Evolutionary conservation across 352 stramenopile species (phyloP).

Genomic region (Thraustochytrium striatum): DNA sequence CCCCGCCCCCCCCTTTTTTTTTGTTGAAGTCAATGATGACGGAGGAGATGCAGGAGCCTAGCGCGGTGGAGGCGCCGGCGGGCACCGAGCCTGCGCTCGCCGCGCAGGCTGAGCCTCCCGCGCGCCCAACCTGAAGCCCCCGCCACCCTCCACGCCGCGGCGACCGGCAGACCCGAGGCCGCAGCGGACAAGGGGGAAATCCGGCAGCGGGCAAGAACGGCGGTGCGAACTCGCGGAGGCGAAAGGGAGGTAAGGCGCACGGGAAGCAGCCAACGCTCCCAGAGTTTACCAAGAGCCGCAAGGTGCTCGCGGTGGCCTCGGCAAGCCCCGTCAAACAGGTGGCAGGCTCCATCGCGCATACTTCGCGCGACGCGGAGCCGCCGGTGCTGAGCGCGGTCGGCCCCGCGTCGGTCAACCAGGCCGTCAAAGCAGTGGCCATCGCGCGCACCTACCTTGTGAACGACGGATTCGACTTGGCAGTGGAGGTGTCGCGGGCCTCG

Average conservation of each 20-base stretch:
- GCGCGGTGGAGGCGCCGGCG: too few species aligned
- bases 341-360: slow-evolving; percentile 44
- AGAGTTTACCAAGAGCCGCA: slow-evolving; percentile 11
- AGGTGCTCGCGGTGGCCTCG: slow-evolving; percentile 38
- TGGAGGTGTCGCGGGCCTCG: slow-evolving; percentile 24
- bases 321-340: slow-evolving; percentile 44
- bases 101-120: too few species aligned
- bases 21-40: too few species aligned
- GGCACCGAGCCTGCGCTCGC: too few species aligned
- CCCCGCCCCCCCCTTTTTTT: too few species aligned
- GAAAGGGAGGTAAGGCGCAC: not conserved
- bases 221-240: not conserved
- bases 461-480: slow-evolving; percentile 33
- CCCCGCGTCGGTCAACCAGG: slow-evolving; percentile 45
- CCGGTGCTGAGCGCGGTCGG: slow-evolving; percentile 40
- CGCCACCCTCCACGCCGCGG: too few species aligned
- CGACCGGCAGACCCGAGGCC: too few species aligned
- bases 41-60: too few species aligned
- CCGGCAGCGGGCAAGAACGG: not conserved
- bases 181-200: not conserved
- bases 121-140: too few species aligned
- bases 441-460: slow-evolving; percentile 26
- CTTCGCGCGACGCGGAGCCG: slow-evolving; percentile 39
- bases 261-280: not conserved
- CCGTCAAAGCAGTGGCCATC: slow-evolving; percentile 45